Percentiles rank a stretch among this genome's conserved stretches.
Evolutionary conservation across 2,329 filamentous ascomycete genomes (phyloP).

Genomic region (Talaromyces sp.): DNA sequence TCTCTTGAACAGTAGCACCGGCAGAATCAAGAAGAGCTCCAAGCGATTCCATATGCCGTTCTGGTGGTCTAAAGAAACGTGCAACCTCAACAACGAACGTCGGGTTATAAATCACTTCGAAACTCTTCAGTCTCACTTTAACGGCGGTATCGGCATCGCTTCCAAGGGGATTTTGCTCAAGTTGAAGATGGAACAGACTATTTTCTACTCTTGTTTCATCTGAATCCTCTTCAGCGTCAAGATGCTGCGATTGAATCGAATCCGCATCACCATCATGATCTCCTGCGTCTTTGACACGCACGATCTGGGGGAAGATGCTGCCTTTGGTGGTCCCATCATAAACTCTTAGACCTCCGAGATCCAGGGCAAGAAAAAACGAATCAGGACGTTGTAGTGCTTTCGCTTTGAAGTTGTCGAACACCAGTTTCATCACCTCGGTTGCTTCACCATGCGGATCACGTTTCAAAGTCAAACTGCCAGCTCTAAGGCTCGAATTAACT

Average conservation of each 20-base stretch:
- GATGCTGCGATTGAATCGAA: slow-evolving; percentile 36
- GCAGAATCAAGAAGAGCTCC: slow-evolving; percentile 91
- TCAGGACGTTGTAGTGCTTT: slow-evolving; percentile 86
- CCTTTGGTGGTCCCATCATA: slow-evolving; percentile 93
- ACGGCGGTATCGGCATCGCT: slow-evolving; percentile 86
- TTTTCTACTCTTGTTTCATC: slow-evolving; percentile 52
- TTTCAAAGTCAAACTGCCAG: slow-evolving; percentile 91
- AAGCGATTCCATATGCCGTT: slow-evolving; percentile 98
- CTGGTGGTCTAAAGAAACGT: slow-evolving; percentile 93
- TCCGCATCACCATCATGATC: slow-evolving; percentile 32
- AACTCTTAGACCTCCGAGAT: slow-evolving; percentile 84
- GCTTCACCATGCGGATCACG: slow-evolving; percentile 72
- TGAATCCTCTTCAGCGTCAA: slow-evolving; percentile 32
- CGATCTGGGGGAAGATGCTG: slow-evolving; percentile 89
- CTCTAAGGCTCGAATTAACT: slow-evolving; percentile 85
- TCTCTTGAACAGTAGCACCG: slow-evolving; percentile 88
- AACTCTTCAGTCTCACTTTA: slow-evolving; percentile 83
- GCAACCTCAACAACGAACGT: slow-evolving; percentile 84
- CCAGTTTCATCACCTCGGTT: slow-evolving; percentile 77
- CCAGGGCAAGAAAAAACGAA: slow-evolving; percentile 80
- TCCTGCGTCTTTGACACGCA: slow-evolving; percentile 85
- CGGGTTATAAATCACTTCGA: slow-evolving; percentile 97
- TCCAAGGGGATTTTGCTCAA: slow-evolving; percentile 94
- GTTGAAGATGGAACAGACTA: slow-evolving; percentile 83
- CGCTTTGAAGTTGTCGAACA: slow-evolving; percentile 92